These are phyloP conservation scores for Ilex paraguariensis DNA, from an alignment of 305 asterid genomes.

Conservation along the genomic window DNA sequence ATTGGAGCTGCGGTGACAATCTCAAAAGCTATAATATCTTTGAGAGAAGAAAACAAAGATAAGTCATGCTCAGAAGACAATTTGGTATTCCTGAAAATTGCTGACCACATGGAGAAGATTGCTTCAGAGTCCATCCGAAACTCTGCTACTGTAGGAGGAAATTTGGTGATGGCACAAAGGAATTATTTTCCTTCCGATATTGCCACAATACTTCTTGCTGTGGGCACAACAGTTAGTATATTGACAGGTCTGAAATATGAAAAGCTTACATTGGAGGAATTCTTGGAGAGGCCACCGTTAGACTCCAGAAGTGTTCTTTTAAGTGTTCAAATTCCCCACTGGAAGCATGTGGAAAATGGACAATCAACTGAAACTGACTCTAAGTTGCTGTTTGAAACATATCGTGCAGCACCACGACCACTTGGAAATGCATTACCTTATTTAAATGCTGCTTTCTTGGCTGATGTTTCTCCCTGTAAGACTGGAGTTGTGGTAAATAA, in stretches of 20 bases:
- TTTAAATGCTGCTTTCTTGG: conserved; percentile 79
- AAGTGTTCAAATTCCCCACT: conserved; percentile 52
- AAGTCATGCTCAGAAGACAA: conserved; percentile 20
- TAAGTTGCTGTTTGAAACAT: conserved; percentile 54
- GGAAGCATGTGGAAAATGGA: conserved; percentile 20
- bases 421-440: conserved; percentile 90
- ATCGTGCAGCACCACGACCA: conserved; percentile 86
- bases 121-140: conserved; percentile 73
- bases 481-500: conserved; percentile 32
- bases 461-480: conserved; percentile 42
- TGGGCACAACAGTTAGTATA: conserved; percentile 49
- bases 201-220: conserved; percentile 69
- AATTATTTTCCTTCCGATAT: conserved; percentile 82
- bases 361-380: conserved; percentile 26
- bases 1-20: conserved; percentile 71
- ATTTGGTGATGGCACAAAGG: conserved; percentile 83
- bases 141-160: conserved; percentile 88
- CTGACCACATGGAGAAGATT: conserved; percentile 62
- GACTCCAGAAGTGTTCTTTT: conserved; percentile 51
- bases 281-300: conserved; percentile 53
- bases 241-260: conserved; percentile 29
- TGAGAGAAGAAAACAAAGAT: conserved; percentile 31
- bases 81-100: conserved; percentile 37
- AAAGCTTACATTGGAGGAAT: conserved; percentile 55
- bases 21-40: conserved; percentile 37